Evolutionary conservation across 805 yeast genomes (phyloP), one percentile per base, ranked within the genome.

Genomic region (Suhomyces vadensis): DNA sequence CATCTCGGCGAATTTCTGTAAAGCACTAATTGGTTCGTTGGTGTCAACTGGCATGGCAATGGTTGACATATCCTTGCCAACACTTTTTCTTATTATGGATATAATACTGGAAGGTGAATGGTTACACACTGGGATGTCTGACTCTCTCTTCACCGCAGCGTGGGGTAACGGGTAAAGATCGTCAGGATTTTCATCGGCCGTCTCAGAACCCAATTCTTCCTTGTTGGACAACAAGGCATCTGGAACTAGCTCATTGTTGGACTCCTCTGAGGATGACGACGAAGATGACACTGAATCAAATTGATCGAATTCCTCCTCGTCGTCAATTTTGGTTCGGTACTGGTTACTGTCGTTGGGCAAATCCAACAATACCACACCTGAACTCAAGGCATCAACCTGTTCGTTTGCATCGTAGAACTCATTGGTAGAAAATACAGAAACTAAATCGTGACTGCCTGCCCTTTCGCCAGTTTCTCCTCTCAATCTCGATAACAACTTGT

Each of bases 11-110:
- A 83, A 79, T 49, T 82, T 78, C 61, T 94, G 96, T 44, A 92
- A 71, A 22, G 87, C 80, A 0, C 95, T 80, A 17, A 92, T 60
- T 0, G 99, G 99, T 64, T 94, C 99, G 66, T 94, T 94, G 43
- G 90, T 78, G 1, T 94, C 83, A 6, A 94, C 96, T 1, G 99
- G 99, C 91, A 92, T 90, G 0, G 96, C 83, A 36, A 91, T 78
- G 1, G 89, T 75, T 0, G 90, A 75, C 45, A 94, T 62, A 63
- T 92, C 98, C 58, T 91, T 92, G 16, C 97, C 97, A 8, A 92
- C 94, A 54, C 89, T 90, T 62, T 91, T 91, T 46, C 96, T 77
- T 39, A 94, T 73, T 54, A 90, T 80, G 1, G 88, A 77, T 43
- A 92, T 69, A 26, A 92, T 64, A 50, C 94, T 85, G 8, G 97